These are phyloP conservation scores for Candida insectorum DNA, from an alignment of 805 yeast species.

Conservation along the genomic window DNA sequence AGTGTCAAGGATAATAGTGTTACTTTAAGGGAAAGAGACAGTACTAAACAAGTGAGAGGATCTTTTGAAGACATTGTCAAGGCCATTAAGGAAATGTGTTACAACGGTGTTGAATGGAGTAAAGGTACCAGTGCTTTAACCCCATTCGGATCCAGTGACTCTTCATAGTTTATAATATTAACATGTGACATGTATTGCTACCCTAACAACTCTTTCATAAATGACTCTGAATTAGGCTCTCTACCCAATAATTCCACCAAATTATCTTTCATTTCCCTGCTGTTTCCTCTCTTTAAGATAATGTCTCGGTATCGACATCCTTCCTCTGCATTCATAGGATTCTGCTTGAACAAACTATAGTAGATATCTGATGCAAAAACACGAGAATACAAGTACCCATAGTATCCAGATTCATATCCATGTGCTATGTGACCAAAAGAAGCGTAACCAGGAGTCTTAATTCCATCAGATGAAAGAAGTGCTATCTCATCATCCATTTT, in stretches of 20 bases:
- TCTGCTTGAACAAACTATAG: slow-evolving; percentile 60
- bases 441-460: slow-evolving; percentile 61
- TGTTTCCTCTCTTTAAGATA: slow-evolving; percentile 70
- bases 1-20: slow-evolving; percentile 83
- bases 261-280: slow-evolving; percentile 63
- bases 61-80: slow-evolving; percentile 62
- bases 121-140: slow-evolving; percentile 75
- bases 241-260: slow-evolving; percentile 70
- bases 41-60: slow-evolving; percentile 96
- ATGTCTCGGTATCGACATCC: slow-evolving; percentile 71
- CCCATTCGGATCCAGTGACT: slow-evolving; percentile 56
- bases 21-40: slow-evolving; percentile 95
- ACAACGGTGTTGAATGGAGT: slow-evolving; percentile 74
- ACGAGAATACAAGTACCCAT: slow-evolving; percentile 82
- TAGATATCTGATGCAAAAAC: slow-evolving; percentile 84
- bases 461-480: slow-evolving; percentile 45
- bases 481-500: slow-evolving; percentile 60
- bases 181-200: neutral
- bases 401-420: slow-evolving; percentile 83
- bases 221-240: slow-evolving; percentile 70
- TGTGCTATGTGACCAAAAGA: slow-evolving; percentile 79
- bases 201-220: slow-evolving; percentile 56
- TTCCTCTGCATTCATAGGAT: slow-evolving; percentile 59
- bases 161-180: neutral
- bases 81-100: slow-evolving; percentile 74